Percentiles rank a stretch among this genome's conserved stretches.
Conservation (phyloP, 2,329 filamentous ascomycete genomes). For the Fusarium xyrophilum region DNA sequence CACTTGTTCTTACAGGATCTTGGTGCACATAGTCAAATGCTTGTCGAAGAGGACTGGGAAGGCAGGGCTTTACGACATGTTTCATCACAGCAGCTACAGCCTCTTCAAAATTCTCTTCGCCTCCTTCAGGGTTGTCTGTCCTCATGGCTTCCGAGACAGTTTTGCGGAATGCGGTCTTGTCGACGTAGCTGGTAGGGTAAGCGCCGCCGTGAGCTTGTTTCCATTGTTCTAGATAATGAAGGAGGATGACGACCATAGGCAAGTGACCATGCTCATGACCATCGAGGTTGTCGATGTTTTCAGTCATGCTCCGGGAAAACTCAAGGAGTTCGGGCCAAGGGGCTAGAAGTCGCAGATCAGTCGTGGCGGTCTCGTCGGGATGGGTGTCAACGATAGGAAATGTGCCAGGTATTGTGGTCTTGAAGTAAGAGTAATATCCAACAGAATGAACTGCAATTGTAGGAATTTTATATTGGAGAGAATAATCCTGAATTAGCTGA, state of each 20-base stretch:
- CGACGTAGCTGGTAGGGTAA: slow-evolving; percentile 76
- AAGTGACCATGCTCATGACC: slow-evolving; percentile 90
- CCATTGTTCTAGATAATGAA: slow-evolving; percentile 86
- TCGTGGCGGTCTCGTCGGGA: slow-evolving; percentile 82
- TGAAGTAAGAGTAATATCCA: slow-evolving; percentile 91
- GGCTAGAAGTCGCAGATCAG: slow-evolving; percentile 81
- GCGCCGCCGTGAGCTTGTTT: slow-evolving; percentile 72
- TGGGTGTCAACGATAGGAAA: slow-evolving; percentile 97
- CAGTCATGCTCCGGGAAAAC: slow-evolving; percentile 72
- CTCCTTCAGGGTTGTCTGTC: slow-evolving; percentile 78
- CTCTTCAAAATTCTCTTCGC: slow-evolving; percentile 97
- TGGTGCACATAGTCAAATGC: slow-evolving; percentile 73
- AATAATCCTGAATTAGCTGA: slow-evolving; percentile 55
- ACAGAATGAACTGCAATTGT: slow-evolving; percentile 85
- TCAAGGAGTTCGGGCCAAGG: slow-evolving; percentile 84
- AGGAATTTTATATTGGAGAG: slow-evolving; percentile 68
- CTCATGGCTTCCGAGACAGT: slow-evolving; percentile 72
- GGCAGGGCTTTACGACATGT: slow-evolving; percentile 72
- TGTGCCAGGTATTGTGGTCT: slow-evolving; percentile 75
- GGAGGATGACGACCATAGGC: slow-evolving; percentile 82
- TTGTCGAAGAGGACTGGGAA: slow-evolving; percentile 74
- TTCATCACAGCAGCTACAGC: slow-evolving; percentile 87
- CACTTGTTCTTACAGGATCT: slow-evolving; percentile 54
- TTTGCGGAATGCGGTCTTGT: slow-evolving; percentile 84
- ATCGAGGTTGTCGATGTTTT: slow-evolving; percentile 71